A percentile compares a stretch with the other conserved stretches of the same genome.
Evolutionary conservation across 2,329 filamentous ascomycete species (phyloP).

Genomic region (Fusarium palustre): DNA sequence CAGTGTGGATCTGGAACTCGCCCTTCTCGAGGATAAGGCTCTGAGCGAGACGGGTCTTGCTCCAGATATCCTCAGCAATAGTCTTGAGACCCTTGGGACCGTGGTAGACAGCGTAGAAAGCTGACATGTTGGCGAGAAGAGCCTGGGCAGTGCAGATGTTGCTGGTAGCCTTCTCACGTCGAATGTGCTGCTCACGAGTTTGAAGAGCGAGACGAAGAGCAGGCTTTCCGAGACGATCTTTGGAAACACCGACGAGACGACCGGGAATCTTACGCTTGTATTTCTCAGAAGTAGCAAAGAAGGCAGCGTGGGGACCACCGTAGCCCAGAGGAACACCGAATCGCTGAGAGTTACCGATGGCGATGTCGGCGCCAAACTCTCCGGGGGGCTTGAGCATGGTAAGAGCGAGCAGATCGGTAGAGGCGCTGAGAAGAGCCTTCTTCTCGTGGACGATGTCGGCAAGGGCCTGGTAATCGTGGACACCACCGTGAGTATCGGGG

Average conservation of each 20-base stretch:
- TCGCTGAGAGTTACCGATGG: conserved; percentile 90
- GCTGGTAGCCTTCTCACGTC: conserved; percentile 95
- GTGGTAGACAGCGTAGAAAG: conserved; percentile 94
- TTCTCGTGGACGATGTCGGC: conserved; percentile 81
- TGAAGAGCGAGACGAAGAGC: conserved; percentile 75
- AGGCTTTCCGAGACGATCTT: conserved; percentile 82
- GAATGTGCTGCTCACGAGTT: conserved; percentile 95
- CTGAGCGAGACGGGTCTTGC: conserved; percentile 74
- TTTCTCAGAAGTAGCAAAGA: conserved; percentile 84
- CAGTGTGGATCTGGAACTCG: conserved; percentile 68
- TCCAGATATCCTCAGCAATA: conserved; percentile 83
- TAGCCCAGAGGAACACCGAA: conserved; percentile 93
- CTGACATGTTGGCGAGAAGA: conserved; percentile 92
- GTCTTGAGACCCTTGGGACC: conserved; percentile 84
- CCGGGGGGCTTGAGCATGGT: conserved; percentile 90
- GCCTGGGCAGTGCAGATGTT: conserved; percentile 98
- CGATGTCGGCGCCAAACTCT: conserved; percentile 94
- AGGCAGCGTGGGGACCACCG: conserved; percentile 93
- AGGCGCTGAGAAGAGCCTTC: conserved; percentile 84
- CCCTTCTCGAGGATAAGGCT: conserved; percentile 63
- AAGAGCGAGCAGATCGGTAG: conserved; percentile 88
- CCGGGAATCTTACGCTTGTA: conserved; percentile 95
- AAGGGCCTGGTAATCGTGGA: conserved; percentile 80
- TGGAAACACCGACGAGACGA: conserved; percentile 87
- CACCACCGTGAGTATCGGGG: conserved; percentile 86